Percentiles rank a stretch among this genome's conserved stretches.
Evolutionary conservation across 164 flowering plant genomes (phyloP).

Genomic region (Annona cherimola): DNA sequence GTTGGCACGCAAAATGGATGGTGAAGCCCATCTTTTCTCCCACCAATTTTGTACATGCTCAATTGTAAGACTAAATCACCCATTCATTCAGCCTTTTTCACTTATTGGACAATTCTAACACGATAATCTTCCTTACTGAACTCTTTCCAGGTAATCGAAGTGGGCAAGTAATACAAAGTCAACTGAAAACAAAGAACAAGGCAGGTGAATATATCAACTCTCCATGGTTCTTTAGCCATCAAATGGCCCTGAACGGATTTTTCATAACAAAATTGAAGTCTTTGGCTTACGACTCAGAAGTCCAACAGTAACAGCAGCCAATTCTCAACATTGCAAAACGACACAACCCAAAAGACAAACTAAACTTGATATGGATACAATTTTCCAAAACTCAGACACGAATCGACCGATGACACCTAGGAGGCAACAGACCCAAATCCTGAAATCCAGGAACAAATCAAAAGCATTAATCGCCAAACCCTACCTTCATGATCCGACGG

Average conservation of each 20-base stretch:
- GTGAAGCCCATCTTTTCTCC: not conserved
- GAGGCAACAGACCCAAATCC: not conserved
- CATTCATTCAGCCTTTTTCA: not conserved
- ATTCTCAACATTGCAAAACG: not conserved
- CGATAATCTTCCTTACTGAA: not conserved
- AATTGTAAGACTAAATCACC: not conserved
- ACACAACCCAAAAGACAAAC: not conserved
- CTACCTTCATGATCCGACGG: constrained; percentile 77
- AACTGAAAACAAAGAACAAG: too few species aligned
- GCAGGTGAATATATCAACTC: not conserved
- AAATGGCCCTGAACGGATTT: not conserved
- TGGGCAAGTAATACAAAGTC: too few species aligned
- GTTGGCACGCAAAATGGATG: not conserved
- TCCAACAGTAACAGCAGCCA: not conserved
- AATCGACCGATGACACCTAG: not conserved
- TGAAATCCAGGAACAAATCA: not conserved
- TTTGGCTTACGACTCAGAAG: not conserved
- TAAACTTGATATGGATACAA: not conserved
- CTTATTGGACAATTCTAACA: not conserved
- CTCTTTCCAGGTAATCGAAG: not conserved
- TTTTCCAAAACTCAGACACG: not conserved
- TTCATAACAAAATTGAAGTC: not conserved
- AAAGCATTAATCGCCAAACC: not conserved
- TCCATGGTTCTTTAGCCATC: not conserved
- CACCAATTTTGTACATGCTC: not conserved